Evolutionary conservation across 148 eudicot genomes (phyloP).

Genomic region (Euryodendron excelsum): DNA sequence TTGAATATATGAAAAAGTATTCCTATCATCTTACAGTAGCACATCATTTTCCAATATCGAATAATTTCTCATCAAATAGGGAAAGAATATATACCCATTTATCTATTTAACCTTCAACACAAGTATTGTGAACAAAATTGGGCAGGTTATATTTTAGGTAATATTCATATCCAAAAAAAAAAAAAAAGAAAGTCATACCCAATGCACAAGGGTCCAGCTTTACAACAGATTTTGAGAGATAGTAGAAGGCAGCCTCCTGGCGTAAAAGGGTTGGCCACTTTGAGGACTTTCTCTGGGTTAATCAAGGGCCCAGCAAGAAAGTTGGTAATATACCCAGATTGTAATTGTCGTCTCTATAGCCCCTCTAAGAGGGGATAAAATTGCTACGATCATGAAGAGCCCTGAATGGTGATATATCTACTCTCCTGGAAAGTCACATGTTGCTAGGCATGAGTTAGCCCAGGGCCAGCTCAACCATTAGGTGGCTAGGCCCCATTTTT

Average conservation of each 20-base stretch:
- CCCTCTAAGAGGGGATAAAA: not conserved
- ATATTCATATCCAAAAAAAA: too few species aligned
- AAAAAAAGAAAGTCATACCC: not conserved
- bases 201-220: not conserved
- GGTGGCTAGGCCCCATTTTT: not conserved
- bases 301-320: not conserved
- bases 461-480: not conserved
- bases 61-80: not conserved
- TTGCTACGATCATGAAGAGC: not conserved
- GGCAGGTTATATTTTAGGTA: not conserved
- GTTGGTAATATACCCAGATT: not conserved
- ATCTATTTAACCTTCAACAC: not conserved
- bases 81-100: not conserved
- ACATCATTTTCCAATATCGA: not conserved
- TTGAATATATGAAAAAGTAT: too few species aligned
- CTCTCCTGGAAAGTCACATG: not conserved
- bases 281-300: not conserved
- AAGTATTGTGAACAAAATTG: not conserved
- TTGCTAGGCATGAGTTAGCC: not conserved
- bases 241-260: not conserved
- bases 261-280: not conserved
- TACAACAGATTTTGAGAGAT: not conserved
- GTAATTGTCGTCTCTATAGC: not conserved
- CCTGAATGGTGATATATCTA: not conserved
- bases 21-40: not conserved